Percentiles rank a stretch among this genome's conserved stretches.
These are phyloP conservation scores for Clathrospora elynae DNA, from an alignment of 2,329 filamentous ascomycete genomes.

Conservation along the genomic window DNA sequence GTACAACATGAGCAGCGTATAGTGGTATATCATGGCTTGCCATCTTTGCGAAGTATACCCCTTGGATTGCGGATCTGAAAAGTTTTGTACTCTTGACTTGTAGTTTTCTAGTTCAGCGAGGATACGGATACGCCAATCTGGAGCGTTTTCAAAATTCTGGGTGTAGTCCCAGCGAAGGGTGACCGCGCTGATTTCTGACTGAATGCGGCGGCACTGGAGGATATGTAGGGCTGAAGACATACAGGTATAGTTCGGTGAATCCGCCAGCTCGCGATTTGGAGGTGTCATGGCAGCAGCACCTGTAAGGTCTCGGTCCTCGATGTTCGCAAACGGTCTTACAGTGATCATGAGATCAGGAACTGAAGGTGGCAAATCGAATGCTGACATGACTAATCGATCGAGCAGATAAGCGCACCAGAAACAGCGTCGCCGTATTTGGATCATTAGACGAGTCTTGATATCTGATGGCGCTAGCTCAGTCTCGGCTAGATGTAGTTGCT, in stretches of 20 bases:
- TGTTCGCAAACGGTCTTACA: conserved; percentile 21
- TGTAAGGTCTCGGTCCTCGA: conserved; percentile 21
- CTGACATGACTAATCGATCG: conserved; percentile 22
- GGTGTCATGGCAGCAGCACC: conserved; percentile 14
- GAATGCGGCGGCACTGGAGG: conserved; percentile 26
- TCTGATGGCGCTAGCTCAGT: conserved; percentile 14
- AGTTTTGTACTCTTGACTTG: conserved; percentile 20
- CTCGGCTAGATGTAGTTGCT: conserved; percentile 25
- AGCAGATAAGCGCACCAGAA: conserved; percentile 30
- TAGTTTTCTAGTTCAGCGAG: conserved; percentile 23
- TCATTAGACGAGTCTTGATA: conserved; percentile 5
- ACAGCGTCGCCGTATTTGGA: conserved; percentile 24
- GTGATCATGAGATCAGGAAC: conserved; percentile 25
- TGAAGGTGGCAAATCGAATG: conserved; percentile 26
- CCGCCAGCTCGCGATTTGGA: conserved; percentile 10
- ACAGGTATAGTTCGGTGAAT: conserved; percentile 18
- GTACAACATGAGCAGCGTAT: conserved; percentile 25
- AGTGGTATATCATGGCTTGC: conserved; percentile 30
- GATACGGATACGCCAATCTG: conserved; percentile 25
- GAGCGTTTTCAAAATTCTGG: conserved; percentile 15
- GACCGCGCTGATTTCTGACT: conserved; percentile 24
- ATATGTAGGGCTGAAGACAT: conserved; percentile 26
- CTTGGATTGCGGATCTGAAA: conserved; percentile 25
- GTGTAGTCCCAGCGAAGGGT: conserved; percentile 24
- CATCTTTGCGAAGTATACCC: conserved; percentile 28